Evolutionary conservation across 208 protist species (phyloP).

Genomic region (Trypanosoma congolense): DNA sequence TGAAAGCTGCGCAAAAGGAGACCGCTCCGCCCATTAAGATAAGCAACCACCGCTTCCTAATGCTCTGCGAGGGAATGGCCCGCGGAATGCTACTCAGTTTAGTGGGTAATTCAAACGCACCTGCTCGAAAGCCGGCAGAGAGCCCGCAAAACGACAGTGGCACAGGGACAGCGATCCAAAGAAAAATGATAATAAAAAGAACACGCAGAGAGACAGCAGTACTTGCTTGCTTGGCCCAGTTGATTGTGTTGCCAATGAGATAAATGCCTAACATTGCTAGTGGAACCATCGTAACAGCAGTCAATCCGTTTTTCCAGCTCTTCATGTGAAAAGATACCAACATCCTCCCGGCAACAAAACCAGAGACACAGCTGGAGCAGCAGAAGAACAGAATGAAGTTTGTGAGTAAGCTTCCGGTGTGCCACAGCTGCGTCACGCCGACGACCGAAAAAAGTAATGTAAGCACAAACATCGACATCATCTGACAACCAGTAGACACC

Average conservation of each 20-base stretch:
- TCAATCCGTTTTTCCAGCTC: conserved; percentile 82
- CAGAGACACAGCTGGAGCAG: conserved; percentile 62
- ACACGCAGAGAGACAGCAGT: conserved; percentile 63
- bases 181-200: conserved; percentile 34
- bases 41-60: conserved; percentile 32
- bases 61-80: conserved; percentile 78
- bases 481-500: conserved; percentile 89
- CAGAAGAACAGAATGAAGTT: conserved; percentile 65
- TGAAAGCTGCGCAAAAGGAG: conserved; percentile 96
- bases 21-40: conserved; percentile 61
- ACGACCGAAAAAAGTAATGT: conserved; percentile 78
- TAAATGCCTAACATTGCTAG: conserved; percentile 30
- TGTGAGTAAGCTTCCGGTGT: conserved; percentile 88
- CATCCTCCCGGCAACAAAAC: conserved; percentile 83
- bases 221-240: conserved; percentile 48
- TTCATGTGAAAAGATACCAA: conserved; percentile 81
- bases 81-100: conserved; percentile 94
- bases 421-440: conserved; percentile 84
- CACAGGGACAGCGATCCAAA: conserved; percentile 90
- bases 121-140: conserved; percentile 87
- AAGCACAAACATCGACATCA: conserved; percentile 63
- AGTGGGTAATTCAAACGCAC: conserved; percentile 53
- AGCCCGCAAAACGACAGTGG: conserved; percentile 91
- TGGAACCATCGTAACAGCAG: conserved; percentile 50
- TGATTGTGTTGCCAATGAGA: conserved; percentile 61